A percentile compares a stretch with the other conserved stretches of the same genome.
These are phyloP conservation scores for Trichoderma gamsii DNA, from an alignment of 495 filamentous ascomycete species.

Conservation along the genomic window DNA sequence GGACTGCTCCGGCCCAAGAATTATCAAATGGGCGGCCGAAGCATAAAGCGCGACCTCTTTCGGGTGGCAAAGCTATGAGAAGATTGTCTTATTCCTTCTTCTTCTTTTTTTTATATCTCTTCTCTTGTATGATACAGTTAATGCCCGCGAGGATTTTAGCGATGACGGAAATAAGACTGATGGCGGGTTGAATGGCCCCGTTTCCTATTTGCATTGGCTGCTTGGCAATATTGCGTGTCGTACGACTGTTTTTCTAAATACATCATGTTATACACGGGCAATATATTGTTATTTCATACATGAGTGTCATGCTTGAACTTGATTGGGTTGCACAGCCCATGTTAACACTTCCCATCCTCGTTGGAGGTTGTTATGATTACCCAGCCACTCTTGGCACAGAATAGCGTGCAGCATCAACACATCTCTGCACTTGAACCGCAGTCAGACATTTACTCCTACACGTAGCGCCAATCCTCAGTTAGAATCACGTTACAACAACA, in stretches of 20 bases:
- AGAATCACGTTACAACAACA: neutral
- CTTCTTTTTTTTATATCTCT: neutral
- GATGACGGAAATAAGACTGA: constrained; percentile 8
- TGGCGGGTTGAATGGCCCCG: neutral
- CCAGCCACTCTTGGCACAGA: neutral
- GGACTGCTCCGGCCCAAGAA: constrained; percentile 5
- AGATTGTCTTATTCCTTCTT: neutral
- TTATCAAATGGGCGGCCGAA: neutral
- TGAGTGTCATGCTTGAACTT: neutral
- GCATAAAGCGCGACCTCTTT: neutral
- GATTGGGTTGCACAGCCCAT: too few species aligned
- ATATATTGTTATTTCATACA: neutral
- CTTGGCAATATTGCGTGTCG: neutral
- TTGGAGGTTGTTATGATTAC: too few species aligned
- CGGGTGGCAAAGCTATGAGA: neutral
- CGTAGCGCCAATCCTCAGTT: neutral
- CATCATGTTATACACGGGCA: neutral
- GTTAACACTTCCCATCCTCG: too few species aligned
- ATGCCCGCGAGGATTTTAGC: constrained; percentile 9
- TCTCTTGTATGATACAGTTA: constrained; percentile 11
- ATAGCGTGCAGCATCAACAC: neutral
- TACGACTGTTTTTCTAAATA: neutral
- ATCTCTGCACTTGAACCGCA: too few species aligned
- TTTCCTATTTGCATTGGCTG: neutral
- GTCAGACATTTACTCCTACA: too few species aligned